Evolutionary conservation across 2,329 filamentous ascomycete species (phyloP), one percentile per base, ranked within the genome.

Genomic region (Dothidotthia symphoricarpi): DNA sequence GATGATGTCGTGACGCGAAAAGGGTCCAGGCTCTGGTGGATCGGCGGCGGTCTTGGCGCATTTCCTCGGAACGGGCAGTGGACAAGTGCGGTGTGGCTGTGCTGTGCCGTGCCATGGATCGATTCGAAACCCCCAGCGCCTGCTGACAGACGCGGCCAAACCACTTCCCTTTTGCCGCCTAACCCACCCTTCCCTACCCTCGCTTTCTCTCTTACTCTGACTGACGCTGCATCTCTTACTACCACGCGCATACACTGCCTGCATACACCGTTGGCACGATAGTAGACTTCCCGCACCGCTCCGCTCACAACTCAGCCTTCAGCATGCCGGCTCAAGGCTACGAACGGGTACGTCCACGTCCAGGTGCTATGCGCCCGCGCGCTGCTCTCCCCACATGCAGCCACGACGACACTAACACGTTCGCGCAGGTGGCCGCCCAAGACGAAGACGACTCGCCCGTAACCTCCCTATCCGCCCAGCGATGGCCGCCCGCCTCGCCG

Each of bases 281-380:
- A 6, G 5, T 36, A 16, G n/a, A 17, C 31, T 49, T 26, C 14
- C 31, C 15, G 29, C 16, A 31, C 38, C 39, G 29, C 33, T 43
- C 30, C 36, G 38, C 49, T 30, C 35, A 27, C 19, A 39, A 38
- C 39, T 31, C 35, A 46, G 43, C 48, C 30, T 41, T 48, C 57
- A 65, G 38, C 51, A 74, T 74, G 72, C 69, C 67, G 47, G 59
- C 59, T 34, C 71, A 74, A 59, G 69, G 71, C 52, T 75, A 75
- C 52, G 67, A 75, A 55, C 61, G 70, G 59, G 72, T 75, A 67
- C 44, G 70, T 66, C 37, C 43, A 40, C 36, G 36, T 37, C 26
- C 39, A 34, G 43, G 34, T 36, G 15, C 35, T 25, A 41, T 42
- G 32, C 32, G 26, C 31, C 24, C 17, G 39, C 45, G 41, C 51